Evolutionary conservation across 2,329 filamentous ascomycete species (phyloP).

Genomic region (Microthyrium microscopicum): DNA sequence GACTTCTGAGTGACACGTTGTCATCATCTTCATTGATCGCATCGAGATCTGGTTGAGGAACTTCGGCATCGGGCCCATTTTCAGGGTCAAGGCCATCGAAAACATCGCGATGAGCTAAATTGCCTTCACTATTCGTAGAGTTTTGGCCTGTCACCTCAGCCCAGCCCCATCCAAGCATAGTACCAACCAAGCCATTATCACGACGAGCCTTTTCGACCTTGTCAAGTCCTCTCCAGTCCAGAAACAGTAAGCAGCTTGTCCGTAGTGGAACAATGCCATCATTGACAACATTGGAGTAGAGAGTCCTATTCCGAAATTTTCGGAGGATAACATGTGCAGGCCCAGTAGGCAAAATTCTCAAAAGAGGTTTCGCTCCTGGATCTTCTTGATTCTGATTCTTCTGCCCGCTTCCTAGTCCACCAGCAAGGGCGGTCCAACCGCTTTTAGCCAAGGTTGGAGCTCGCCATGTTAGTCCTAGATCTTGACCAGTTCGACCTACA

Average conservation of each 20-base stretch:
- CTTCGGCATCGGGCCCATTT: too few relatives aligned
- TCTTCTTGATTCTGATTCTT: conserved; percentile 42
- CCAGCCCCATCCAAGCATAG: conserved; percentile 87
- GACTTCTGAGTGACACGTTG: too few relatives aligned
- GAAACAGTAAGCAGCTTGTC: conserved; percentile 87
- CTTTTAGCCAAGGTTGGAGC: conserved; percentile 70
- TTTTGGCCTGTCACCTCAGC: conserved; percentile 67
- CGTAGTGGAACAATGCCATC: conserved; percentile 90
- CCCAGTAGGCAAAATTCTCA: conserved; percentile 79
- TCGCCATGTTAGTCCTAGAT: conserved; percentile 86
- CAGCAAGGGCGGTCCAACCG: conserved; percentile 77
- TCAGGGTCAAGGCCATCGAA: too few relatives aligned
- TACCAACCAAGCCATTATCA: conserved; percentile 83
- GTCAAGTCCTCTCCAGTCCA: conserved; percentile 89
- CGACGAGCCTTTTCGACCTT: conserved; percentile 86
- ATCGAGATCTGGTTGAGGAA: conserved; percentile 53
- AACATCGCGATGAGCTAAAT: too few relatives aligned
- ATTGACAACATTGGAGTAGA: conserved; percentile 96
- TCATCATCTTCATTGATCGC: conserved; percentile 52
- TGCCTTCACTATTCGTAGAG: conserved; percentile 20
- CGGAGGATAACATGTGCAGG: conserved; percentile 75
- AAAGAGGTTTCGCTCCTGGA: conserved; percentile 71
- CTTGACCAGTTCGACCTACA: conserved; percentile 89
- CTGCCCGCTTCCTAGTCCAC: conserved; percentile 50
- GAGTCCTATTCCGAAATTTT: conserved; percentile 76